Base-by-base conservation (phyloP, 495 filamentous ascomycete genomes). In the Penicillium desertorum region DNA sequence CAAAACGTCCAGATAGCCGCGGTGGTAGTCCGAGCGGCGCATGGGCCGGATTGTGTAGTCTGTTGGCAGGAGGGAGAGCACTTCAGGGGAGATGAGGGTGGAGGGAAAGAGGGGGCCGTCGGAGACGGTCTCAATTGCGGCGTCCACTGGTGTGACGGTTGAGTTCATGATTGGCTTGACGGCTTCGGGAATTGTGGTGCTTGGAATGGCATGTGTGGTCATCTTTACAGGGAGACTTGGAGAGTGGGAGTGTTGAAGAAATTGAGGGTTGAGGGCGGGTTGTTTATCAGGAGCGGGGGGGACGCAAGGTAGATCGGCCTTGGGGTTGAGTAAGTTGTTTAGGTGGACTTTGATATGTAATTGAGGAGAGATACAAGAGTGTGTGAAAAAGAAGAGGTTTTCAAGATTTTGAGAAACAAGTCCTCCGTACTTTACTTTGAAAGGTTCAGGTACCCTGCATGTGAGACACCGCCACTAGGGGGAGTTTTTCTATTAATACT, bases 11-110 rank as follows among this genome's bases (percentile, higher is more conserved):
- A 98, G 86, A 73, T 96, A 96, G 55, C 77, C 76, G 4, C 78
- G 76, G 27, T 82, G 72, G 77, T 87, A 96, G 77, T 98, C 94
- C 65, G 79, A 81, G 61, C 83, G 82, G 61, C 85, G 85, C 52
- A 96, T 74, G 1, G 95, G 88, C 7, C 94, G 91, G 62, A 95
- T 81, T 19, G 77, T 84, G 80, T 98, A 98, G 64, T 86, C 84
- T 59, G 84, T 76, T 29, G 94, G 93, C 0, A 98, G 85, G 22
- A 77, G 73, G 32, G 86, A 75, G 54, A 84, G 74, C 50, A 96
- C 88, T 36, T 78, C 73, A 20, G 90, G 84, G 14, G 91, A 90
- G 71, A 98, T 87, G 49, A 98, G 86, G 56, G 83, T 72, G 56
- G 85, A 62, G 22, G 84, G 79, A 81, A 96, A 96, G 70, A 96